Base-by-base conservation (phyloP, 2,329 filamentous ascomycete genomes). In the Sclerotinia sclerotiorum region DNA sequence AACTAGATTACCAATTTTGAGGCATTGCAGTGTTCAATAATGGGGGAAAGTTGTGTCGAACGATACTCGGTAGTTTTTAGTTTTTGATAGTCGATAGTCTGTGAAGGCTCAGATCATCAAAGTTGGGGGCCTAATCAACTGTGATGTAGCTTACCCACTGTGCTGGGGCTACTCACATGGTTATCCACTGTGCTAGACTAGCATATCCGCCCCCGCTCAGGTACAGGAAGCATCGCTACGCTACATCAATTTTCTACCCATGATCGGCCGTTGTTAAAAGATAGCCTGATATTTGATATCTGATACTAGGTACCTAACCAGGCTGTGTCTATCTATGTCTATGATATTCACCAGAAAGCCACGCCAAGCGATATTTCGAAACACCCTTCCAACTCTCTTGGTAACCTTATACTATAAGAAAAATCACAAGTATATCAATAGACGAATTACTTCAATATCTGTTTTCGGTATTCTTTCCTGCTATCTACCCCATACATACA, bases 51-150 rank as follows among this genome's bases (percentile, higher is more conserved):
- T 17, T 6, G 10, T 61, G 13, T 46, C 32, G 54, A 56, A 56
- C 13, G 55, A 19, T 57, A 35, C 35, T 10, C 8, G 8, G 35
- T 35, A 35, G 32, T 10, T 35, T 1, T 35, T 35, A 35, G 35
- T 35, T n/a, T n/a, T n/a, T 10, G 39, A 39, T 39, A 39, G 39
- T 39, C 10, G 35, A 39, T 39, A 39, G 42, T 56, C 54, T 10
- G 32, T 39, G 6, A 39, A 2, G 27, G 42, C 11, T 27, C 57
- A 61, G 57, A 48, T 7, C 24, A n/a, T 24, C 27, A 61, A 61
- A 61, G 19, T 49, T 61, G 57, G 57, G 27, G 57, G 57, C 44
- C 42, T 61, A 17, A 32, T 61, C 42, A 61, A 56, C 29, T 39
- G 54, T 55, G 52, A 32, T 55, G 29, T 15, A 15, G 10, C 3